These are phyloP conservation scores for Tympanopsis confertula DNA, from an alignment of 2,329 filamentous ascomycete species.

Conservation along the genomic window DNA sequence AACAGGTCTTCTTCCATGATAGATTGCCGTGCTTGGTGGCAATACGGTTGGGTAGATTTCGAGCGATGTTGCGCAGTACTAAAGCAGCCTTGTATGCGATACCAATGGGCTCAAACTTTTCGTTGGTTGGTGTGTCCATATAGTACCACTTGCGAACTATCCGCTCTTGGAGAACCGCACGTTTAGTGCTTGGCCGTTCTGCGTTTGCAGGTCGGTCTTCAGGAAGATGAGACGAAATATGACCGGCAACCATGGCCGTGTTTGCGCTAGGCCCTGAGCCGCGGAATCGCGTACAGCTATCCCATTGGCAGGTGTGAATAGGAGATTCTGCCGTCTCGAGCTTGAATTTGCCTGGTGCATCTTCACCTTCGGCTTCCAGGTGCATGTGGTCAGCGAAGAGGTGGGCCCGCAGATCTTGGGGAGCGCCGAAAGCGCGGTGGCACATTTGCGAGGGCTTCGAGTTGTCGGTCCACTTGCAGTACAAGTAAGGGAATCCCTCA, in stretches of 20 bases:
- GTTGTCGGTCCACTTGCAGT: slow-evolving; percentile 26
- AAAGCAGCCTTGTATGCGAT: slow-evolving; percentile 31
- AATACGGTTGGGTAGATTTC: slow-evolving; percentile 21
- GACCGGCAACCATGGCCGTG: slow-evolving; percentile 21
- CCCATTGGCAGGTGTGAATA: slow-evolving; percentile 22
- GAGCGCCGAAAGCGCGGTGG: slow-evolving; percentile 21
- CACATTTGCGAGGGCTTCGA: slow-evolving; percentile 19
- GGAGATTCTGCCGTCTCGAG: slow-evolving; percentile 18
- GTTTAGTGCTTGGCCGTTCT: slow-evolving; percentile 15
- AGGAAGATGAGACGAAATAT: slow-evolving; percentile 24
- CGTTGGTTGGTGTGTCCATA: slow-evolving; percentile 25
- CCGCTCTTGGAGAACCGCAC: slow-evolving; percentile 22
- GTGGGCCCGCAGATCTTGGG: slow-evolving; percentile 25
- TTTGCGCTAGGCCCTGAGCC: slow-evolving; percentile 18
- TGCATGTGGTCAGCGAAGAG: slow-evolving; percentile 27
- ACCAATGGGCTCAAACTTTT: slow-evolving; percentile 26
- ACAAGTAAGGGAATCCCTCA: slow-evolving; percentile 24
- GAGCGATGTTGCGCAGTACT: slow-evolving; percentile 30
- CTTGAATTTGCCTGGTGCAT: slow-evolving; percentile 19
- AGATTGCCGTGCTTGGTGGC: slow-evolving; percentile 13
- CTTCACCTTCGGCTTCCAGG: slow-evolving; percentile 15
- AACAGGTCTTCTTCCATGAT: slow-evolving; percentile 24
- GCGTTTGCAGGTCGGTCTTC: slow-evolving; percentile 20
- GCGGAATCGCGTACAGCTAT: slow-evolving; percentile 21
- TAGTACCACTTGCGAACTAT: slow-evolving; percentile 24